Evolutionary conservation across 495 filamentous ascomycete genomes (phyloP), one percentile per base, ranked within the genome.

Genomic region (Platismatia glauca): DNA sequence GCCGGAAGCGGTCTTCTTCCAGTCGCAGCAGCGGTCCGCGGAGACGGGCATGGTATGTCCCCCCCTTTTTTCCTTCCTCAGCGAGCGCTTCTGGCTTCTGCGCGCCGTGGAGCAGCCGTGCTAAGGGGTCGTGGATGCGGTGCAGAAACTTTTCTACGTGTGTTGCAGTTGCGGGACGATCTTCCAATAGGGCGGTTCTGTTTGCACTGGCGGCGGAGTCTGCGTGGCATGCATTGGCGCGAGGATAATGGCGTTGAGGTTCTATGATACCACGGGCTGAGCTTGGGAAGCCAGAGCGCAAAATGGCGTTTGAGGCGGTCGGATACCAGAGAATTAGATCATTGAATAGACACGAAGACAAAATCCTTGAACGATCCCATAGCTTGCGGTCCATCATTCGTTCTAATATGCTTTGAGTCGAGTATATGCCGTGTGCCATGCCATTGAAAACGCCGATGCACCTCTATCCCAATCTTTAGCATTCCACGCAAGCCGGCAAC

Each of bases 141-240:
- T 60, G 46, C 65, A 97, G 92, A 96, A 92, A 91, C 83, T 98
- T 16, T 98, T 96, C 75, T 96, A 91, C 72, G 94, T 97, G 50
- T 98, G 94, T 78, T 93, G 89, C 78, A 81, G 83, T 29, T 98
- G 94, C 73, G 90, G 90, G 68, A 86, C 72, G 67, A 76, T 73
- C 61, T 74, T 65, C 61, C 67, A 59, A 63, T 73, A 62, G 63
- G 57, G n/a, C 44, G 39, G 29, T 20, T 16, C 12, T 31, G 27
- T 43, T 48, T 37, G 20, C 41, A 16, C 18, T 37, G 4, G 9
- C n/a, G 5, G 15, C 6, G 58, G 41, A 37, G 29, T 50, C 50
- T 22, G 41, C 8, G 29, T 12, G 15, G 34, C 20, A 35, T 31
- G 58, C 29, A 60, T 52, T 11, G 43, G 35, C 24, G n/a, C 34